Conservation (phyloP, 176 grass and related monocot genomes). For the Cenchrus fungigraminus region DNA sequence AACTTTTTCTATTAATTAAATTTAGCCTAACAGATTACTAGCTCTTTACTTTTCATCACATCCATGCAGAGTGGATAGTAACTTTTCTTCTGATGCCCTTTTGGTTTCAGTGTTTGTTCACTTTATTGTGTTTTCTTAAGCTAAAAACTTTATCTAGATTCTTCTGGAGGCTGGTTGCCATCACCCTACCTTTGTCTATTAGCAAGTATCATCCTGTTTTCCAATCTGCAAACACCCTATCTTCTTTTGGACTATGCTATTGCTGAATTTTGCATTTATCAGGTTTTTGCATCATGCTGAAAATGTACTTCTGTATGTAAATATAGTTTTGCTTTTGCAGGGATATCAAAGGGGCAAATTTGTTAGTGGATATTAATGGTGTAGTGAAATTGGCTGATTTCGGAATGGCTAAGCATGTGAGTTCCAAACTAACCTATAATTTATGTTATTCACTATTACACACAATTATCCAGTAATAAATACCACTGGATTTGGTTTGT, state of each 20-base stretch:
- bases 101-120: slow-evolving; percentile 27
- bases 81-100: not conserved
- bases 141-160: slow-evolving; percentile 6
- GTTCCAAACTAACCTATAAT: slow-evolving; percentile 33
- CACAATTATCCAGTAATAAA: slow-evolving; percentile 16
- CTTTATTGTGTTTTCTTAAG: slow-evolving; percentile 32
- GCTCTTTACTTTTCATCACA: slow-evolving; percentile 11
- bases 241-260: not conserved
- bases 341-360: slow-evolving; percentile 99
- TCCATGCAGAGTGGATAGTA: slow-evolving; percentile 8
- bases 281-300: slow-evolving; percentile 28
- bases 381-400: slow-evolving; percentile 98
- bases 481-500: slow-evolving; percentile 13
- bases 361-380: slow-evolving; percentile 95
- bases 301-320: slow-evolving; percentile 30
- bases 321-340: slow-evolving; percentile 57
- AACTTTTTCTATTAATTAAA: not conserved
- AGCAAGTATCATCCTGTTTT: slow-evolving; percentile 23
- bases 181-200: not conserved
- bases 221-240: not conserved
- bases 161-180: slow-evolving; percentile 32
- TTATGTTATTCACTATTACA: not conserved
- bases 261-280: not conserved
- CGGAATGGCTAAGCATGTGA: slow-evolving; percentile 99
- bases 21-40: slow-evolving; percentile 4